These are phyloP conservation scores for Effrenium voratum DNA, from an alignment of 73 alveolate species.

Conservation along the genomic window DNA sequence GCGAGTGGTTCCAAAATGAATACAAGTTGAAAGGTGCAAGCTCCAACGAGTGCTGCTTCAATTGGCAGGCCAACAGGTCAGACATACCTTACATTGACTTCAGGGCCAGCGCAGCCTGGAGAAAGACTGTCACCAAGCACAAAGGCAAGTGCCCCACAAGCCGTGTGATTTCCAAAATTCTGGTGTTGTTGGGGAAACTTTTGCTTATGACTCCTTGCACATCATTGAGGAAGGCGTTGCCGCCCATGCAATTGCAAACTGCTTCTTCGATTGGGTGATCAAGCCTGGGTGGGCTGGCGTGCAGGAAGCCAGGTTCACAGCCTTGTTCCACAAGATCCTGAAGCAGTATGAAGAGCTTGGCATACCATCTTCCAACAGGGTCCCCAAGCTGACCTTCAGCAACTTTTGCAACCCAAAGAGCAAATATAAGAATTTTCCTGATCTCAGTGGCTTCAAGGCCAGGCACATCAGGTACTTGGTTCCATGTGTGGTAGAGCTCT, in stretches of 20 bases:
- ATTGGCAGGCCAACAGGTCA: neutral
- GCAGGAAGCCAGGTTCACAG: neutral
- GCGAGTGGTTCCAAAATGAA: conserved; percentile 21
- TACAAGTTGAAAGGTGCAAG: neutral
- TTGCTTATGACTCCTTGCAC: neutral
- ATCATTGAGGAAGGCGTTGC: conserved; percentile 15
- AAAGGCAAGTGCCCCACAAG: neutral
- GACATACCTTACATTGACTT: neutral
- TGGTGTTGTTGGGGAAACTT: neutral
- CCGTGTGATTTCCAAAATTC: neutral
- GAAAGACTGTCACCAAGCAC: neutral
- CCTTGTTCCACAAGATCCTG: neutral
- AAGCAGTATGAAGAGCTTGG: conserved; percentile 33
- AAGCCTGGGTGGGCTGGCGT: neutral
- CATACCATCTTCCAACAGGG: neutral
- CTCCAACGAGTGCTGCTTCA: neutral
- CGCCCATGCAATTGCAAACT: neutral
- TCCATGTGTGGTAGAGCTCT: neutral
- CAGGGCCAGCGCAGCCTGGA: conserved; percentile 8
- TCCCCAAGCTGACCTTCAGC: neutral
- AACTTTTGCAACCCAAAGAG: neutral
- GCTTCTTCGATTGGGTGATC: neutral
- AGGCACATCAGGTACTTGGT: conserved; percentile 10
- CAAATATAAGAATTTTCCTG: neutral
- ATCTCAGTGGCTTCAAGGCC: neutral